phyloP scores from a whole-genome alignment of 768 basidiomycete genomes.

The Dacryopinax primogenitus region DNA sequence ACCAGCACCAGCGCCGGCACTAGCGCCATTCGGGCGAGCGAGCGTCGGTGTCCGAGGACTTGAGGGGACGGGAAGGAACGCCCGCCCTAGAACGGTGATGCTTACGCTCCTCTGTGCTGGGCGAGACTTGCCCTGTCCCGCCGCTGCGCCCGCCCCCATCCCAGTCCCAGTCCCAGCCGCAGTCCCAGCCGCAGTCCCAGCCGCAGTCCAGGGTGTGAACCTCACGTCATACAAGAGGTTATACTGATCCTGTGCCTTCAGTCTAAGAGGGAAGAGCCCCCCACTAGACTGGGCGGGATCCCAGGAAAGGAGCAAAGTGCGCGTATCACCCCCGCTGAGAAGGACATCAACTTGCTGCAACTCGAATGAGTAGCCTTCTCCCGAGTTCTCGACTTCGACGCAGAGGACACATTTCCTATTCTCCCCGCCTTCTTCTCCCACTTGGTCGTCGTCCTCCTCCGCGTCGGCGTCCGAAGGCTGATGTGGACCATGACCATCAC shows the following conservation, averaged over 20 bases:
- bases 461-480: conserved; percentile 9
- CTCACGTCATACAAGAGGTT: conserved; percentile 85
- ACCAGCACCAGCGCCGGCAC: too few relatives aligned
- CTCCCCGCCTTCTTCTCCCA: conserved; percentile 40
- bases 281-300: conserved; percentile 31
- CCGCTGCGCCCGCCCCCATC: background rate
- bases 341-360: conserved; percentile 64
- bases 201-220: conserved; percentile 30
- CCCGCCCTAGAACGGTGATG: background rate
- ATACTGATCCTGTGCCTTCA: conserved; percentile 67
- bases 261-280: conserved; percentile 52
- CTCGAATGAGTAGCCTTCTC: conserved; percentile 50
- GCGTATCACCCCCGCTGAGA: conserved; percentile 55
- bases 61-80: background rate
- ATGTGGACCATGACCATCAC: too few relatives aligned
- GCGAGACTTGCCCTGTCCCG: background rate
- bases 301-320: conserved; percentile 39
- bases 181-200: background rate
- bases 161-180: background rate
- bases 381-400: conserved; percentile 77
- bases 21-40: background rate
- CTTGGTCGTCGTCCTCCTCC: conserved; percentile 25
- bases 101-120: background rate
- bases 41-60: background rate
- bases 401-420: conserved; percentile 79